Evolutionary conservation across 257 asterid genomes (phyloP).

Genomic region (Fraxinus cuspidata): DNA sequence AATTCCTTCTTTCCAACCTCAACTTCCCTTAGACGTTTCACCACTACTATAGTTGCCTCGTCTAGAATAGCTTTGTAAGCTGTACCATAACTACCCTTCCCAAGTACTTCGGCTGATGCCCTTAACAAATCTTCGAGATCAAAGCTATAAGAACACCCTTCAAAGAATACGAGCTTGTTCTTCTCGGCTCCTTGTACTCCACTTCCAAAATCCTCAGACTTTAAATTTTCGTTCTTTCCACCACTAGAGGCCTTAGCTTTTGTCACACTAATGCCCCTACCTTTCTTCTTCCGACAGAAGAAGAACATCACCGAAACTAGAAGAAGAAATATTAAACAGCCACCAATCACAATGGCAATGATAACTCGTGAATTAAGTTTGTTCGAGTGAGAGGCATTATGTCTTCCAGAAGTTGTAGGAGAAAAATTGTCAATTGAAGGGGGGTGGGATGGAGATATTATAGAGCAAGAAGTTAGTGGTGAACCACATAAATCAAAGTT

Average conservation of each 20-base stretch:
- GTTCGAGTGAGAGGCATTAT: constrained; percentile 21
- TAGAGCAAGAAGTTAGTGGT: constrained; percentile 51
- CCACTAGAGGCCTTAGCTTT: constrained; percentile 55
- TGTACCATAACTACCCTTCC: constrained; percentile 89
- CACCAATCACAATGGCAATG: constrained; percentile 53
- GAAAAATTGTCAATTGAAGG: constrained; percentile 30
- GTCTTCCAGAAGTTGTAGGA: constrained; percentile 21
- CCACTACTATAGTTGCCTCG: constrained; percentile 74
- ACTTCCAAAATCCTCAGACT: constrained; percentile 85
- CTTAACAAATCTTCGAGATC: constrained; percentile 90
- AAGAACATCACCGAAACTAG: constrained; percentile 32
- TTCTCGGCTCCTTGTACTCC: constrained; percentile 90
- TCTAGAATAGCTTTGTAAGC: constrained; percentile 87
- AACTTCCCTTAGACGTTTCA: constrained; percentile 77
- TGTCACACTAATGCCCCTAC: constrained; percentile 36
- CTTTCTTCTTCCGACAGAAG: constrained; percentile 59
- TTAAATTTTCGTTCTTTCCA: constrained; percentile 59
- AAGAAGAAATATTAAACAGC: constrained; percentile 37
- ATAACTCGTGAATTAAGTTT: constrained; percentile 46
- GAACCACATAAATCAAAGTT: constrained; percentile 65
- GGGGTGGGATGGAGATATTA: constrained; percentile 41
- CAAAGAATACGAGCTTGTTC: constrained; percentile 76
- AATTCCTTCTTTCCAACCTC: constrained; percentile 77
- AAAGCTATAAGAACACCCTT: constrained; percentile 66
- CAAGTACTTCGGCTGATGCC: constrained; percentile 97